Conservation (phyloP, 345 rosid species). For the Raphanus raphanistrum region DNA sequence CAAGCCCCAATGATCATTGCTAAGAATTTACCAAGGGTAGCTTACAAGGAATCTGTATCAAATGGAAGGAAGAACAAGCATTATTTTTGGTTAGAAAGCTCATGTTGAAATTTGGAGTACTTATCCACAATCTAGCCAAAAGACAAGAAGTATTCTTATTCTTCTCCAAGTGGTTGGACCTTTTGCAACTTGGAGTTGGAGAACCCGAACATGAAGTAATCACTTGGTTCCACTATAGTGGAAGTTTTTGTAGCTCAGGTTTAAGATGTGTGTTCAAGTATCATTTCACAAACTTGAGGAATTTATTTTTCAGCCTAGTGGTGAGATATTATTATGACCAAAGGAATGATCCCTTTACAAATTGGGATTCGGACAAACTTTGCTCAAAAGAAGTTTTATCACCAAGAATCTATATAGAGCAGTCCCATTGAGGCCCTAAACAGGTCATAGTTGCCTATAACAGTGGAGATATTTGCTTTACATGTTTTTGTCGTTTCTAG, state of each 20-base stretch:
- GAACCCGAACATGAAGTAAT: constrained; percentile 28
- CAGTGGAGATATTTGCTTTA: constrained; percentile 12
- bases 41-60: constrained; percentile 39
- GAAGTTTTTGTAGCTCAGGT: constrained; percentile 27
- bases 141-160: constrained; percentile 42
- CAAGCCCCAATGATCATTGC: constrained; percentile 50
- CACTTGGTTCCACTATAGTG: constrained; percentile 17
- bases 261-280: constrained; percentile 8
- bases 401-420: constrained; percentile 25
- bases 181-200: constrained; percentile 52
- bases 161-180: constrained; percentile 48
- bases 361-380: constrained; percentile 32
- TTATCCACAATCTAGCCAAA: constrained; percentile 40
- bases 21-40: constrained; percentile 47
- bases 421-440: constrained; percentile 27
- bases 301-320: constrained; percentile 13
- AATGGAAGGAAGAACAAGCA: constrained; percentile 24
- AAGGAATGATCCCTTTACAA: constrained; percentile 28
- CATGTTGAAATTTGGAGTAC: constrained; percentile 42
- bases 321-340: constrained; percentile 31
- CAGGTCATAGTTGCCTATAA: constrained; percentile 16
- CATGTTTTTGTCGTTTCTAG: constrained; percentile 14
- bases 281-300: not conserved
- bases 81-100: constrained; percentile 9
- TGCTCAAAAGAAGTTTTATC: constrained; percentile 26